Evolutionary conservation across 345 rosid species (phyloP), one percentile per base, ranked within the genome.

Genomic region (Combretum micranthum): DNA sequence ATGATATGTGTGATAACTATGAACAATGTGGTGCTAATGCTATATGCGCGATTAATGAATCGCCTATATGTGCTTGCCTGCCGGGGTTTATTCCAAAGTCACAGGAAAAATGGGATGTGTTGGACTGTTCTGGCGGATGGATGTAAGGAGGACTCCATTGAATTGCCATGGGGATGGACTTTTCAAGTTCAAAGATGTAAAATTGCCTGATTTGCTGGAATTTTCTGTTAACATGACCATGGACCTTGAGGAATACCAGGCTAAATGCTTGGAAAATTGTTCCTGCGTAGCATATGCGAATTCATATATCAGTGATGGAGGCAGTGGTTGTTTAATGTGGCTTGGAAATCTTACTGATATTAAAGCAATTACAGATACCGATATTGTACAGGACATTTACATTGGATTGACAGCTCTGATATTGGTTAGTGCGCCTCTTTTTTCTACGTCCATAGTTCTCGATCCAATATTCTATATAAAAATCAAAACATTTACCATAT

Each of bases 91-190:
- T n/a, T n/a, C n/a, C n/a, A n/a, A n/a, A n/a, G n/a, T n/a, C n/a
- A n/a, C n/a, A n/a, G n/a, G n/a, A n/a, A n/a, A n/a, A n/a, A n/a
- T n/a, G n/a, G n/a, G n/a, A n/a, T n/a, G 6, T 52, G 4, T 0
- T 61, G 1, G 71, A 70, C 57, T 59, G 60, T 16, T 60, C 75
- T 42, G 57, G 15, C n/a, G 83, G 80, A 3, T 78, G 83, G n/a
- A n/a, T 11, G 50, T 3, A 1, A 69, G 83, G 64, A 75, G 13
- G 60, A 59, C 15, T 12, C 44, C 32, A 0, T 49, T 75, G 66
- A 53, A 64, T 0, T 78, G 83, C 53, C 8, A 50, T 14, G 0
- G 11, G 20, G 83, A 75, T 0, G 51, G 59, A 2, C 75, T 78
- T 53, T 44, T 66, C 61, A 46, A 0, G 21, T 15, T 75, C 25